Percentiles rank a stretch among this genome's conserved stretches.
Evolutionary conservation across 2,329 filamentous ascomycete genomes (phyloP).

Genomic region (Fusarium chaquense): DNA sequence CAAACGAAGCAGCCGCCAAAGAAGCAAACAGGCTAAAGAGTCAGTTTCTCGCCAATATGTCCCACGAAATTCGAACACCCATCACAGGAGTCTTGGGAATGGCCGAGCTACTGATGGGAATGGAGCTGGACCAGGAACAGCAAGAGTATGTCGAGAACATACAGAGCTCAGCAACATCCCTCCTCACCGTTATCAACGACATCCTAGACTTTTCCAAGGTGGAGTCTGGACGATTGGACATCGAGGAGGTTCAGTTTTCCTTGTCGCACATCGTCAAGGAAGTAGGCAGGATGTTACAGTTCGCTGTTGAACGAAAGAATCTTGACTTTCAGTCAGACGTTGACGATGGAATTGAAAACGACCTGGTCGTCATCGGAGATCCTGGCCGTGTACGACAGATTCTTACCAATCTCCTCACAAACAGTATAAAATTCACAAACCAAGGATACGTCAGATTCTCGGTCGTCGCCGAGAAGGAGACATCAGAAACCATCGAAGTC

Average conservation of each 20-base stretch:
- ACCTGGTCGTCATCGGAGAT: conserved; percentile 86
- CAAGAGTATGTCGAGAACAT: conserved; percentile 82
- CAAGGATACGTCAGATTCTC: conserved; percentile 76
- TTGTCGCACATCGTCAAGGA: conserved; percentile 79
- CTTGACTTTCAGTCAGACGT: conserved; percentile 77
- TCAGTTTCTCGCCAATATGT: conserved; percentile 84
- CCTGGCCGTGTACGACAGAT: conserved; percentile 87
- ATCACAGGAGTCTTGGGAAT: conserved; percentile 86
- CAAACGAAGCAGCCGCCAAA: conserved; percentile 82
- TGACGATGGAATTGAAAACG: conserved; percentile 69
- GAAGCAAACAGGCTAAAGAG: conserved; percentile 85
- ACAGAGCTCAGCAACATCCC: conserved; percentile 80
- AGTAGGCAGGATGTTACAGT: conserved; percentile 88
- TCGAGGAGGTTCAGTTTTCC: conserved; percentile 85
- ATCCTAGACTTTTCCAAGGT: conserved; percentile 92
- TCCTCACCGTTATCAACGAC: conserved; percentile 90
- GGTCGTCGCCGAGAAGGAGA: conserved; percentile 73
- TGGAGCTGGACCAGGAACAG: conserved; percentile 75
- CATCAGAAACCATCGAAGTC: conserved; percentile 72
- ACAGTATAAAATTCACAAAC: conserved; percentile 80
- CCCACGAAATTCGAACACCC: conserved; percentile 82
- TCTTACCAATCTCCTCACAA: conserved; percentile 81
- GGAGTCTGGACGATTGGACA: conserved; percentile 80
- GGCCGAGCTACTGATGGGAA: conserved; percentile 79
- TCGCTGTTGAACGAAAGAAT: conserved; percentile 84